Evolutionary conservation across 495 filamentous ascomycete species (phyloP).

Genomic region (Penicillium argentinense): DNA sequence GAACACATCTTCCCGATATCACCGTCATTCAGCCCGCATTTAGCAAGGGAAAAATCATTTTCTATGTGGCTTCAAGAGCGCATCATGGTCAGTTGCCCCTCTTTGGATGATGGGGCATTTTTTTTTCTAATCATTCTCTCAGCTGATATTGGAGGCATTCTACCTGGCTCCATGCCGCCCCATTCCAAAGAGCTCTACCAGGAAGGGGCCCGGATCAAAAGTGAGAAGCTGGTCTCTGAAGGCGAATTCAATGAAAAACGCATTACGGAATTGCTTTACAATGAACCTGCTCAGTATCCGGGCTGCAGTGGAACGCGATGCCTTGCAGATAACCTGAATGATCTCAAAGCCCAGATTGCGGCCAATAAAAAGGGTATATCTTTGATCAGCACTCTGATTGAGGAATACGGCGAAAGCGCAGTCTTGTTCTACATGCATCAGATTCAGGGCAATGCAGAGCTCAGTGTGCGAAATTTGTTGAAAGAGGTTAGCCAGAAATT

Average conservation of each 20-base stretch:
- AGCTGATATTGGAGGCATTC: slow-evolving; percentile 93
- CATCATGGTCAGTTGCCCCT: slow-evolving; percentile 69
- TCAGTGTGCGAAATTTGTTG: slow-evolving; percentile 74
- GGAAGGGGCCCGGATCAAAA: slow-evolving; percentile 88
- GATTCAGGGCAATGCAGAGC: slow-evolving; percentile 90
- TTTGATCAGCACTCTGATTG: slow-evolving; percentile 77
- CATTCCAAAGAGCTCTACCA: slow-evolving; percentile 88
- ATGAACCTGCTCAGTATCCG: slow-evolving; percentile 78
- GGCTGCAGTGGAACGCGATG: slow-evolving; percentile 88
- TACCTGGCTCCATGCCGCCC: slow-evolving; percentile 94
- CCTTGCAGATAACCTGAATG: slow-evolving; percentile 88
- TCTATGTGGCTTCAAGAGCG: slow-evolving; percentile 88
- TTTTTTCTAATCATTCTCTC: slow-evolving; percentile 69
- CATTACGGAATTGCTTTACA: slow-evolving; percentile 76
- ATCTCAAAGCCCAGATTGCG: slow-evolving; percentile 91
- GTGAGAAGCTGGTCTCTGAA: slow-evolving; percentile 90
- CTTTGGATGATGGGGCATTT: background rate
- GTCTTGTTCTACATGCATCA: slow-evolving; percentile 91
- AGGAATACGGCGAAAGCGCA: slow-evolving; percentile 84
- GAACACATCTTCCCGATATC: slow-evolving; percentile 86
- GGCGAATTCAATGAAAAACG: slow-evolving; percentile 84
- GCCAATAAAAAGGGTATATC: slow-evolving; percentile 95
- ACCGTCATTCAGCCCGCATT: slow-evolving; percentile 88
- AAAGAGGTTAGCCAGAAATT: slow-evolving; percentile 73
- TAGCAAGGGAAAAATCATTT: slow-evolving; percentile 65